A percentile compares a stretch with the other conserved stretches of the same genome.
Conservation (phyloP, 108 stramenopile genomes). For the Chaetoceros tenuissimus region DNA sequence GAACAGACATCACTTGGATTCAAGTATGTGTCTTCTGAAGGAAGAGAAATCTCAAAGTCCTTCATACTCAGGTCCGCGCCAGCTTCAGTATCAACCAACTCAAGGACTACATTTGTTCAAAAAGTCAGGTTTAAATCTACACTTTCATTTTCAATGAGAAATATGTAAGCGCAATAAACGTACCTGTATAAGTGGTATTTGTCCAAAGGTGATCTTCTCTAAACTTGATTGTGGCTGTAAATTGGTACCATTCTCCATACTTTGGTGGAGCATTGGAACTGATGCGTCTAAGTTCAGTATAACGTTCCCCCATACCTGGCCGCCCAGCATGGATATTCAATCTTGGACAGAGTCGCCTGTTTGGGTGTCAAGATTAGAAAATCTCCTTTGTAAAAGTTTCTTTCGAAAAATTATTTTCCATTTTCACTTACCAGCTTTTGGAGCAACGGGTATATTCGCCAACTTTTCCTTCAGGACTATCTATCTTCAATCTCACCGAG, state of each 20-base stretch:
- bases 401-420: too few relatives aligned
- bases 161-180: constrained; percentile 25
- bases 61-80: constrained; percentile 34
- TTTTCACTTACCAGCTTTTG: too few relatives aligned
- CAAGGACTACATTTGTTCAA: constrained; percentile 27
- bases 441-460: too few relatives aligned
- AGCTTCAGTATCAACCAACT: constrained; percentile 24
- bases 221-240: not conserved
- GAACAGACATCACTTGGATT: constrained; percentile 20
- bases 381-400: too few relatives aligned
- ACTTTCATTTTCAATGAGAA: constrained; percentile 11
- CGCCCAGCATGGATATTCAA: too few relatives aligned
- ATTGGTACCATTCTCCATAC: constrained; percentile 1
- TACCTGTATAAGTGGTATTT: constrained; percentile 37
- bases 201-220: constrained; percentile 11
- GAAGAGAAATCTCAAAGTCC: constrained; percentile 30
- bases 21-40: constrained; percentile 29
- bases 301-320: too few relatives aligned
- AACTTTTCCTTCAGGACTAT: constrained; percentile 11
- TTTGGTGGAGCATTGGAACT: not conserved
- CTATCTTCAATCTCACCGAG: constrained; percentile 32
- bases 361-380: too few relatives aligned
- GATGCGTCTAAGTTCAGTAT: too few relatives aligned
- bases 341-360: too few relatives aligned
- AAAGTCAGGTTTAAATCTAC: too few relatives aligned